Evolutionary conservation across 495 filamentous ascomycete genomes (phyloP).

Genomic region (Daldinia vernicosa): DNA sequence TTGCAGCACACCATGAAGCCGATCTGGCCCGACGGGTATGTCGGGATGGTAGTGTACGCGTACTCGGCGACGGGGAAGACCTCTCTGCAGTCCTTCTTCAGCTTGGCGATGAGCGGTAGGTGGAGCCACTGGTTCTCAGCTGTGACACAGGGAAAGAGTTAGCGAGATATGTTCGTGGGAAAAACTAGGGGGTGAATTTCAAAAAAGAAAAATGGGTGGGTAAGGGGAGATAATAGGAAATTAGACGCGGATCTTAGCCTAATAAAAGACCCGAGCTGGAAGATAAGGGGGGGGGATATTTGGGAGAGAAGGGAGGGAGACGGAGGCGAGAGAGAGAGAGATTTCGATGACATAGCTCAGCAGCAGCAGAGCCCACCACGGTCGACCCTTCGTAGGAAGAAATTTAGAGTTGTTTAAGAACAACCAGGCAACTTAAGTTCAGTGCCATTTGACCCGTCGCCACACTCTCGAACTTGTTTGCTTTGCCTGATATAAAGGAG

Average conservation of each 20-base stretch:
- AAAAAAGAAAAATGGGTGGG: not conserved
- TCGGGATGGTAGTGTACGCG: constrained; percentile 99
- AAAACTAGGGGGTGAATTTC: constrained; percentile 8
- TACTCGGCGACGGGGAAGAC: constrained; percentile 98
- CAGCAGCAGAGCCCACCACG: constrained; percentile 21
- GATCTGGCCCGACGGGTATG: constrained; percentile 98
- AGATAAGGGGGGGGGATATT: not conserved
- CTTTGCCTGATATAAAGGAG: constrained; percentile 64
- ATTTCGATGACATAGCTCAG: constrained; percentile 32
- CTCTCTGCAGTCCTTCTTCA: constrained; percentile 95
- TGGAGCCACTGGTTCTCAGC: constrained; percentile 99
- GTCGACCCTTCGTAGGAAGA: constrained; percentile 35
- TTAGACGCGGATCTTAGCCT: constrained; percentile 1
- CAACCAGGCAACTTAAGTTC: constrained; percentile 42
- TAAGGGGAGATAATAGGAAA: not conserved
- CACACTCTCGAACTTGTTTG: constrained; percentile 37
- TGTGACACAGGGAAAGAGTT: constrained; percentile 49
- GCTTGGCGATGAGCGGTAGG: constrained; percentile 84
- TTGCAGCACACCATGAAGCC: constrained; percentile 99
- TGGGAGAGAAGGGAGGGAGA: not conserved
- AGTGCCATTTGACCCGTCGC: constrained; percentile 36
- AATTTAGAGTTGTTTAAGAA: constrained; percentile 38
- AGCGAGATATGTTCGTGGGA: constrained; percentile 1
- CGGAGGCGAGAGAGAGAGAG: constrained; percentile 35
- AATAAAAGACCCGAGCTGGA: not conserved